Percentiles rank a stretch among this genome's conserved stretches.
Conservation (phyloP, 2,329 filamentous ascomycete species). For the Thermomyces lanuginosus region DNA sequence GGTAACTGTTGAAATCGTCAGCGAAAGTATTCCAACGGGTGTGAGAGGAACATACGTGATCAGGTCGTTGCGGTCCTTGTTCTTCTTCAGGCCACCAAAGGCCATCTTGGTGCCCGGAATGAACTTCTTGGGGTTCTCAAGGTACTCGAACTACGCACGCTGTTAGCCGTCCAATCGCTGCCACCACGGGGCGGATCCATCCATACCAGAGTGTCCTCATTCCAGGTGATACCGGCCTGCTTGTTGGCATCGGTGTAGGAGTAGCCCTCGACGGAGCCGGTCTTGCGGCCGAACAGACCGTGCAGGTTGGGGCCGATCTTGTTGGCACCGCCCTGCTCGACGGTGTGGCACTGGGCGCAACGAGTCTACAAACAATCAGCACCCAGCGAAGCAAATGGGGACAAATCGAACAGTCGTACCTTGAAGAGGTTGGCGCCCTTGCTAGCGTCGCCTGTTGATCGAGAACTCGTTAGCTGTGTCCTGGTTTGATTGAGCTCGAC, state of each 20-base stretch:
- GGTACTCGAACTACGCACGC: conserved; percentile 65
- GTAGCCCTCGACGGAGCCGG: conserved; percentile 79
- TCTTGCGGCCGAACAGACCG: conserved; percentile 95
- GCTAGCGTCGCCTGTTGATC: conserved; percentile 59
- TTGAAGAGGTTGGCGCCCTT: conserved; percentile 99
- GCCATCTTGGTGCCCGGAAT: conserved; percentile 99
- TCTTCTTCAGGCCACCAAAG: conserved; percentile 99
- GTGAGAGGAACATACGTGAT: conserved; percentile 57
- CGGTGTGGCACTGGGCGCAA: conserved; percentile 96
- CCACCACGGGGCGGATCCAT: too few species aligned
- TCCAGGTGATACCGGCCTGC: conserved; percentile 81
- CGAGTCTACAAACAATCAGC: conserved; percentile 43
- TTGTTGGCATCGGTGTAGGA: conserved; percentile 99
- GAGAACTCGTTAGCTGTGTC: conserved; percentile 14
- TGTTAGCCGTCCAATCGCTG: too few species aligned
- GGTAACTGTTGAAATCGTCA: conserved; percentile 15
- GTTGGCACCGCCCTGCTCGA: conserved; percentile 80
- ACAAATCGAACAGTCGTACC: conserved; percentile 25
- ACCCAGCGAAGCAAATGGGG: neutral
- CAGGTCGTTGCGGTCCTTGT: conserved; percentile 96
- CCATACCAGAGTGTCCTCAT: conserved; percentile 67
- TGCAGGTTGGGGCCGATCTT: conserved; percentile 95
- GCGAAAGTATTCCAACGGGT: neutral
- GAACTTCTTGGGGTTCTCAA: conserved; percentile 99
- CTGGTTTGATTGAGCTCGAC: too few species aligned